Conservation (phyloP, 257 asterid genomes). For the Rubia yunnanensis region DNA sequence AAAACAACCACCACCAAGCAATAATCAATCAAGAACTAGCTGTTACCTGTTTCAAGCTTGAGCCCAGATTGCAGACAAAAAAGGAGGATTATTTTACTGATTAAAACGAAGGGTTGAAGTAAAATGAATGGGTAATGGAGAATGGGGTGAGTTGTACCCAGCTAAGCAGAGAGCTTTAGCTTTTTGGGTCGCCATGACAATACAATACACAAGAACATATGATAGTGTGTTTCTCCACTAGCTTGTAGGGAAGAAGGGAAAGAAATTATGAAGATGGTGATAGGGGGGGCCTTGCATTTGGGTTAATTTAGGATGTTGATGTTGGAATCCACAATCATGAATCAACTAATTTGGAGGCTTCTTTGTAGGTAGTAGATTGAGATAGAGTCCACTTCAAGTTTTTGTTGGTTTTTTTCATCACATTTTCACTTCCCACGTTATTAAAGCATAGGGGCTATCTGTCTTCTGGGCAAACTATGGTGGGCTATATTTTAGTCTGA, state of each 20-base stretch:
- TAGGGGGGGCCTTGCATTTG: slow-evolving; percentile 11
- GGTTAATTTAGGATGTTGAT: slow-evolving; percentile 3
- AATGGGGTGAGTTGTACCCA: slow-evolving; percentile 33
- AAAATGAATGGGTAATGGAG: slow-evolving; percentile 10
- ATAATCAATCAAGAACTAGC: background rate
- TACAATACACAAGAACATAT: background rate
- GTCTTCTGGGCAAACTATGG: too few relatives aligned
- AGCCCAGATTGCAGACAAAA: background rate
- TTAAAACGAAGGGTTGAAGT: background rate
- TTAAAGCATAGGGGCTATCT: background rate
- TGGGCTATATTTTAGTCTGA: too few relatives aligned
- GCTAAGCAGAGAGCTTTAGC: slow-evolving; percentile 28
- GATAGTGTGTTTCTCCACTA: background rate
- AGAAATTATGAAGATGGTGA: background rate
- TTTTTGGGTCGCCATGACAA: slow-evolving; percentile 11
- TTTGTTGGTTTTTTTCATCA: background rate
- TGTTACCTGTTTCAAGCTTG: slow-evolving; percentile 2
- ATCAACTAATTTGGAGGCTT: background rate
- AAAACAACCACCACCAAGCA: background rate
- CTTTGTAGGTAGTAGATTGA: background rate
- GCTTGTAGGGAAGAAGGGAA: background rate
- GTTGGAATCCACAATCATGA: slow-evolving; percentile 3
- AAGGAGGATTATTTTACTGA: background rate
- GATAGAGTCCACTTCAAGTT: background rate
- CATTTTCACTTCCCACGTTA: background rate